Conservation (phyloP, 305 asterid species). For the Fraxinus albicans region DNA sequence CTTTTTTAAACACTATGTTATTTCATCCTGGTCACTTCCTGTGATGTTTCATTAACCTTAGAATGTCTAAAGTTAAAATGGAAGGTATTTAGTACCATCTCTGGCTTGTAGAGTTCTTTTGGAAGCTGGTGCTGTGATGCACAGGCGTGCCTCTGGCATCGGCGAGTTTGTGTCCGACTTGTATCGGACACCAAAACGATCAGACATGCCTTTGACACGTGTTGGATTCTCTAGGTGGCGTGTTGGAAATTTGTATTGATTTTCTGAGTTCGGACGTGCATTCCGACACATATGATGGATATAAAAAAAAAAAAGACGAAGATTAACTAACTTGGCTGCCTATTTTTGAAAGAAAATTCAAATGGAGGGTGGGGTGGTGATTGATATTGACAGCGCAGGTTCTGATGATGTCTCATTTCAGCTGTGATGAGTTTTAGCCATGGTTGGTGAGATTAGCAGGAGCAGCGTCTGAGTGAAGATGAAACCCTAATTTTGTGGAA, state of each 20-base stretch:
- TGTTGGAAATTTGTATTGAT: neutral
- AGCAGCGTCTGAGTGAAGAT: neutral
- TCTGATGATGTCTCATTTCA: neutral
- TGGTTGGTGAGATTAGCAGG: neutral
- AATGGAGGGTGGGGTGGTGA: neutral
- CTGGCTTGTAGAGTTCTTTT: neutral
- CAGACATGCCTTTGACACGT: neutral
- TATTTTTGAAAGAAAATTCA: neutral
- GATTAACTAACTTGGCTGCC: neutral
- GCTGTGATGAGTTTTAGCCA: neutral
- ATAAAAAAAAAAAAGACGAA: too few relatives aligned
- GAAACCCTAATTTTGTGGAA: neutral
- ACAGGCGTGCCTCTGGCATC: neutral
- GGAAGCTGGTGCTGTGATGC: neutral
- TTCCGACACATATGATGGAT: neutral
- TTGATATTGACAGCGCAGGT: neutral
- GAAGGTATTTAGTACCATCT: neutral
- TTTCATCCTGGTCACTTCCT: neutral
- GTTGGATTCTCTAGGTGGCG: neutral
- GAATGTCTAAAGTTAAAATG: neutral
- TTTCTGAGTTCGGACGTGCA: neutral
- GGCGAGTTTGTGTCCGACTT: neutral
- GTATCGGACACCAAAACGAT: neutral
- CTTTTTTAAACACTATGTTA: neutral
- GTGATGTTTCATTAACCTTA: neutral